Percentiles rank a stretch among this genome's conserved stretches.
Conservation (phyloP, 805 yeast species). For the Brettanomyces nanus region DNA sequence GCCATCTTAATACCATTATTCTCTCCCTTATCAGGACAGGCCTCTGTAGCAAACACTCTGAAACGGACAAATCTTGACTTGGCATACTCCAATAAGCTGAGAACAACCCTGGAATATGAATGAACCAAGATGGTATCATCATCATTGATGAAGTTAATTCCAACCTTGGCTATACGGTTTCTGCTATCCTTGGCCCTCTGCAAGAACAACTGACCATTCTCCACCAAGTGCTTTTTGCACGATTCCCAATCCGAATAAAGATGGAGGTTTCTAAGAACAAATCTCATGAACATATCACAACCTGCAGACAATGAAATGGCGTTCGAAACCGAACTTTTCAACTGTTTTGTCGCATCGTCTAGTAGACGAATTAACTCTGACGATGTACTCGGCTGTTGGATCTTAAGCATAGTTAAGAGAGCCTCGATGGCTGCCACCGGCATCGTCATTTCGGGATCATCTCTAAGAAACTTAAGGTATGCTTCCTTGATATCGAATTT, state of each 20-base stretch:
- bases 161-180: slow-evolving; percentile 78
- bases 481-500: slow-evolving; percentile 76
- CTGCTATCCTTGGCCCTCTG: slow-evolving; percentile 89
- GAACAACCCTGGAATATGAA: slow-evolving; percentile 86
- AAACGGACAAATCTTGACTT: slow-evolving; percentile 73
- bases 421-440: slow-evolving; percentile 98
- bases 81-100: slow-evolving; percentile 66
- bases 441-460: slow-evolving; percentile 97
- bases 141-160: slow-evolving; percentile 83
- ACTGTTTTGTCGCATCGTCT: slow-evolving; percentile 62
- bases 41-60: slow-evolving; percentile 87
- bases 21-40: slow-evolving; percentile 78
- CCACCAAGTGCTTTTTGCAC: slow-evolving; percentile 79
- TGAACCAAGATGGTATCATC: slow-evolving; percentile 89
- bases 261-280: slow-evolving; percentile 83
- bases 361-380: slow-evolving; percentile 83
- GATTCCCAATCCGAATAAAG: slow-evolving; percentile 92
- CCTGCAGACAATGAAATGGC: slow-evolving; percentile 95
- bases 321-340: slow-evolving; percentile 77
- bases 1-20: slow-evolving; percentile 72
- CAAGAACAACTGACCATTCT: slow-evolving; percentile 86
- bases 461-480: slow-evolving; percentile 71
- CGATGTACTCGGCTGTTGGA: slow-evolving; percentile 86
- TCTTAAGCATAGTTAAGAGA: slow-evolving; percentile 70
- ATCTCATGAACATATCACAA: slow-evolving; percentile 91